Conservation (phyloP, 495 filamentous ascomycete genomes). For the Tuber magnatum region DNA sequence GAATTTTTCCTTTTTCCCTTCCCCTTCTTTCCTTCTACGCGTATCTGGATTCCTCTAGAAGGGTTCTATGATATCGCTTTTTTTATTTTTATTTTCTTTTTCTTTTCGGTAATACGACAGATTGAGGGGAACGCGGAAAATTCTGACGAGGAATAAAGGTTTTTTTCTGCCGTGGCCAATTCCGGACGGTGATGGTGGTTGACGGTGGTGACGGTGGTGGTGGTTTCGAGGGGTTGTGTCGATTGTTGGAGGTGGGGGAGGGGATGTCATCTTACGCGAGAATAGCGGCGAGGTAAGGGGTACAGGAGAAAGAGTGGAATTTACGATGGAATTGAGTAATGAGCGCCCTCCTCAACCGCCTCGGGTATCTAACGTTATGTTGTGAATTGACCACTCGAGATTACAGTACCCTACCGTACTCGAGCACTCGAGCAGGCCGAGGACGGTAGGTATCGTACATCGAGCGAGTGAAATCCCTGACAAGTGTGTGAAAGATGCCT, state of each 20-base stretch:
- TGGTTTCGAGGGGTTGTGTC: background rate
- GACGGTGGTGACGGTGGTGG: background rate
- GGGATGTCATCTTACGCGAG: slow-evolving; percentile 2
- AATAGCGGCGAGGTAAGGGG: background rate
- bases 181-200: background rate
- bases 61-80: background rate
- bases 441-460: background rate
- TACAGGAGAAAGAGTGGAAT: background rate
- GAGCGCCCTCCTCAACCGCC: background rate
- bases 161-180: background rate
- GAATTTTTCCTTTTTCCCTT: background rate
- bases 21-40: background rate
- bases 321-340: slow-evolving; percentile 1
- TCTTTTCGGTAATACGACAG: background rate
- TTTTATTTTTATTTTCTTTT: background rate
- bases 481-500: background rate
- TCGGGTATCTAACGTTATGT: background rate
- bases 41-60: background rate
- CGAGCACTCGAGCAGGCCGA: no score
- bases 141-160: background rate
- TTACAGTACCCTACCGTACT: background rate
- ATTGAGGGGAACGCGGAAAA: background rate
- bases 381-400: background rate
- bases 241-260: background rate
- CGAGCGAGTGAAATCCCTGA: background rate